Base-by-base conservation (phyloP, 2,329 filamentous ascomycete genomes). In the Penicillium capsulatum region DNA sequence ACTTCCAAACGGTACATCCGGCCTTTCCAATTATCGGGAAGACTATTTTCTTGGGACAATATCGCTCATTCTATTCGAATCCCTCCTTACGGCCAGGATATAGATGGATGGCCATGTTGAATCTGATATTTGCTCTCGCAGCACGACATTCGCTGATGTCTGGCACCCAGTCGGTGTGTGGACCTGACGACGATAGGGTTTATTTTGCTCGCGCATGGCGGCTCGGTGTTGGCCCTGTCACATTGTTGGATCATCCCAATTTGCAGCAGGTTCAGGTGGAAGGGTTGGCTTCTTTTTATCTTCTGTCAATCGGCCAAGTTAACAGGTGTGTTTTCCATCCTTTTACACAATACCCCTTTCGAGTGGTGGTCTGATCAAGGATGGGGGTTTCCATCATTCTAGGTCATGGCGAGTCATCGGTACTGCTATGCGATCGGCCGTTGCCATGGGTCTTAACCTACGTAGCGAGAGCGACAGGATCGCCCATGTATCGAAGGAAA, bases 251-350 rank as follows among this genome's bases (percentile, higher is more conserved):
- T 31, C 63, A 67, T 37, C 64, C 65, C 4, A 66, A 69, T 43
- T 50, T 70, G 24, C 66, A 70, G 44, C 65, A 69, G 40, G 64
- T 69, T 17, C 68, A 71, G 44, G 58, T 71, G 6, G 59, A 68
- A 35, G 64, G 64, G 1, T 45, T 71, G 27, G 59, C 60, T 27
- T 59, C 65, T 9, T 67, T 69, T 26, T 70, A 69, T 42, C 54
- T 71, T 4, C 33, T 69, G 32, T 57, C 61, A 14, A 57, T 56
- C 20, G 61, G 63, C 4, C 68, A 71, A 46, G 55, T 68, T n/a
- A 71, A 72, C 36, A 55, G 67, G 67, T 69, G 40, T 9, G 54
- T 39, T 26, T 4, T 11, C 11, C 19, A 24, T 3, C 7, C 19
- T 9, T 24, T 15, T 17, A 36, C 29, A n/a, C n/a, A n/a, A n/a